A percentile compares a stretch with the other conserved stretches of the same genome.
Evolutionary conservation across 169 alveolate genomes (phyloP).

Genomic region (Cryptosporidium viatorum): DNA sequence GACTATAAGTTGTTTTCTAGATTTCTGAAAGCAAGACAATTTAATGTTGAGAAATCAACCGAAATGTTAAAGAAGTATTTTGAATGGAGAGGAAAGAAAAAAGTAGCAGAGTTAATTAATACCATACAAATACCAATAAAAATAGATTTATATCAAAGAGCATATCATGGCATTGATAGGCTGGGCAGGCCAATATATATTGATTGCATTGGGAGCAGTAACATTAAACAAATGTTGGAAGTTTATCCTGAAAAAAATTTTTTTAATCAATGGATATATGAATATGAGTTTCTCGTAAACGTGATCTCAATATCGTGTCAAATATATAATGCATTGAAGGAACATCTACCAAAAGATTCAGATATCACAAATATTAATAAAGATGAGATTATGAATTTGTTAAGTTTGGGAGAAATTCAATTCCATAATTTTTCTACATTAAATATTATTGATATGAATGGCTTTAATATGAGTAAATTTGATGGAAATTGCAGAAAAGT

Average conservation of each 20-base stretch:
- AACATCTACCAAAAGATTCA: not conserved
- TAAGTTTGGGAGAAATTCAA: conserved; percentile 8
- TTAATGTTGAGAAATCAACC: conserved; percentile 80
- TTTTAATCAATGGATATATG: conserved; percentile 71
- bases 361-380: not conserved
- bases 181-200: conserved; percentile 82
- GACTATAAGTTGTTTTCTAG: conserved; percentile 65
- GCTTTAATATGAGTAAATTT: conserved; percentile 78
- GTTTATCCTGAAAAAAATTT: conserved; percentile 40
- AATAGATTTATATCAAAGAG: conserved; percentile 80
- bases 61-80: conserved; percentile 81
- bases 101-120: conserved; percentile 72
- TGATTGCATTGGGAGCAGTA: conserved; percentile 83
- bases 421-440: conserved; percentile 36
- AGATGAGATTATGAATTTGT: conserved; percentile 9
- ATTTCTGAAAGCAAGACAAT: conserved; percentile 82
- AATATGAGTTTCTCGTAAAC: conserved; percentile 66
- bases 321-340: conserved; percentile 13
- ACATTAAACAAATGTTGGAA: conserved; percentile 57
- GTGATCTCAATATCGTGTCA: conserved; percentile 49
- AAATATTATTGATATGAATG: conserved; percentile 82
- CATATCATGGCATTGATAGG: conserved; percentile 81
- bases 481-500: conserved; percentile 79
- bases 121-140: conserved; percentile 16
- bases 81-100: conserved; percentile 78